These are phyloP conservation scores for Suillus tomentosus DNA, from an alignment of 768 basidiomycete genomes.

Conservation along the genomic window DNA sequence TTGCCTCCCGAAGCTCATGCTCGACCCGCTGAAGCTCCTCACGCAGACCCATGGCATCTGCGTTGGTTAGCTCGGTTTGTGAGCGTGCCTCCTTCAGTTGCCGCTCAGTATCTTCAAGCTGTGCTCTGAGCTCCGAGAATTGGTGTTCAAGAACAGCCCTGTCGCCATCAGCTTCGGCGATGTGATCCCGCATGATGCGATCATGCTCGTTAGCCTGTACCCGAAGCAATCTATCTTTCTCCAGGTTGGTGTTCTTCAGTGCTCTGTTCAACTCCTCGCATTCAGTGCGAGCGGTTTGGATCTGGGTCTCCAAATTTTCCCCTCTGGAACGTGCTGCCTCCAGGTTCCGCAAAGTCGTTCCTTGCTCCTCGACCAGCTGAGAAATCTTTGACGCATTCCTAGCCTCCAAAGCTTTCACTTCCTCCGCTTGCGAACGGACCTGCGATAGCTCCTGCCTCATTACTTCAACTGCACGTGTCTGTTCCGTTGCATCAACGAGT, in stretches of 20 bases:
- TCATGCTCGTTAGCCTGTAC: constrained; percentile 73
- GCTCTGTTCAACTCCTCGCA: constrained; percentile 66
- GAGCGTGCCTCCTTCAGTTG: constrained; percentile 64
- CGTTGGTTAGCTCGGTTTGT: constrained; percentile 63
- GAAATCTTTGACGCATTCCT: constrained; percentile 65
- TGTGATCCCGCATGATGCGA: constrained; percentile 76
- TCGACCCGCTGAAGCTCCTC: constrained; percentile 75
- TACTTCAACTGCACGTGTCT: constrained; percentile 57
- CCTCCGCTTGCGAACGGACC: constrained; percentile 62
- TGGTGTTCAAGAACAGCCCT: constrained; percentile 91
- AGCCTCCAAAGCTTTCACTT: constrained; percentile 66
- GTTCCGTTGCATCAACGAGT: constrained; percentile 68
- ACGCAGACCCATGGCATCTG: constrained; percentile 66
- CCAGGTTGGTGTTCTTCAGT: constrained; percentile 64
- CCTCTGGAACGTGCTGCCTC: constrained; percentile 76
- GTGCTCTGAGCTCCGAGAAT: constrained; percentile 69
- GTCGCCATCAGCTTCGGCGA: constrained; percentile 92
- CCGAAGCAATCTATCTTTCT: constrained; percentile 78
- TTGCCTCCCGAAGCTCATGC: constrained; percentile 67
- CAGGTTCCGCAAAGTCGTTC: constrained; percentile 64
- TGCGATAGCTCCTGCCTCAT: constrained; percentile 65
- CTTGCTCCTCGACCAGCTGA: constrained; percentile 73
- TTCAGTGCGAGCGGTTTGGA: constrained; percentile 69
- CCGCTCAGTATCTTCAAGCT: constrained; percentile 59
- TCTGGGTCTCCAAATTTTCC: constrained; percentile 75